A percentile compares a stretch with the other conserved stretches of the same genome.
phyloP scores from a whole-genome alignment of 345 rosid species.

The Zanthoxylum bungeanum region DNA sequence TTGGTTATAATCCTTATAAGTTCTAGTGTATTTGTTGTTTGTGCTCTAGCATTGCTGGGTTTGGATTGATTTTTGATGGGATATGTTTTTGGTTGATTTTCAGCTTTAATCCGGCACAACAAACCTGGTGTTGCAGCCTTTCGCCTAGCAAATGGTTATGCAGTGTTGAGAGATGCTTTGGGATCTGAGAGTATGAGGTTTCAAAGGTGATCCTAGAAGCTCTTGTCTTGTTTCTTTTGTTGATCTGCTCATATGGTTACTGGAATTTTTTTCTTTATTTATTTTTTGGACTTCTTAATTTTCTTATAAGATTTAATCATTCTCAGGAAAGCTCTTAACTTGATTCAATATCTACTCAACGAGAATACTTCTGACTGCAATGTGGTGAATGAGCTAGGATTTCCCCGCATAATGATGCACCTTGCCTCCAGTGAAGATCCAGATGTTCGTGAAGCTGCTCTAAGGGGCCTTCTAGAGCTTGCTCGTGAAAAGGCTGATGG shows the following conservation, averaged over 20 bases:
- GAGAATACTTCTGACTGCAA: conserved; percentile 72
- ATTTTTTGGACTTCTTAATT: background rate
- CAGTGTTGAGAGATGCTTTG: conserved; percentile 75
- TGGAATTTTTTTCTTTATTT: background rate
- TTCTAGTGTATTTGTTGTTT: background rate
- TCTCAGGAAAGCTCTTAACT: conserved; percentile 84
- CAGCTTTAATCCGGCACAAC: conserved; percentile 87
- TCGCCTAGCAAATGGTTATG: conserved; percentile 87
- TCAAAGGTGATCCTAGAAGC: conserved; percentile 54
- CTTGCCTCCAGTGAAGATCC: conserved; percentile 74
- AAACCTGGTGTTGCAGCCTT: conserved; percentile 75
- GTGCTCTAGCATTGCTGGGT: background rate
- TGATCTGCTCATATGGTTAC: background rate
- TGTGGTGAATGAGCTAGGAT: conserved; percentile 61
- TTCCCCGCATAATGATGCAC: conserved; percentile 80
- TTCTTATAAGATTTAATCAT: background rate
- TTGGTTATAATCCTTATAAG: no score
- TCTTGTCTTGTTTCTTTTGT: background rate
- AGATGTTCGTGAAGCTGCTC: conserved; percentile 85
- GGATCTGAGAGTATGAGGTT: conserved; percentile 62
- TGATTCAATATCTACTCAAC: conserved; percentile 78
- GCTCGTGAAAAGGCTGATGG: conserved; percentile 42
- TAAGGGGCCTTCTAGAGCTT: conserved; percentile 68
- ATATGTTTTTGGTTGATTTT: conserved; percentile 18
- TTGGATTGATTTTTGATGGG: conserved; percentile 16